Percentiles rank a stretch among this genome's conserved stretches.
Conservation (phyloP, 495 filamentous ascomycete species). For the Ascodesmis nigricans region DNA sequence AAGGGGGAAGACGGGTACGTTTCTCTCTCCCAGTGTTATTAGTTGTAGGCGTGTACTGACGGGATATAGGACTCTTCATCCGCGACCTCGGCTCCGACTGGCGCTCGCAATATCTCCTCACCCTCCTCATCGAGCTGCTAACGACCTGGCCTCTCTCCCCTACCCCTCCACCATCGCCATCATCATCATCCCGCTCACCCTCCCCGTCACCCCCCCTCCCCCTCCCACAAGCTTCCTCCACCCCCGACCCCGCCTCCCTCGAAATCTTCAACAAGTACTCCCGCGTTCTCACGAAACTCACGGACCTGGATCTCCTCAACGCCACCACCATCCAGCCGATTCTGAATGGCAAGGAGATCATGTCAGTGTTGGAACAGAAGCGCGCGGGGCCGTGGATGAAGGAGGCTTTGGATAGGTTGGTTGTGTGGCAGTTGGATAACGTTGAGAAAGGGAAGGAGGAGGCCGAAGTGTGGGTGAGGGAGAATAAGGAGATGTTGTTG, state of each 20-base stretch:
- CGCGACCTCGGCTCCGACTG: conserved; percentile 57
- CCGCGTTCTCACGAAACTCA: conserved; percentile 26
- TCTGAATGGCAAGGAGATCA: conserved; percentile 33
- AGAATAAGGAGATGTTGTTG: conserved; percentile 27
- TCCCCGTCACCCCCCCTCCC: no score
- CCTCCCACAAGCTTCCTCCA: no score
- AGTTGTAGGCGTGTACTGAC: no score
- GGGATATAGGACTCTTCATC: conserved; percentile 50
- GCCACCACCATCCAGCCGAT: conserved; percentile 20
- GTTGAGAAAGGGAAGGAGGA: conserved; percentile 48
- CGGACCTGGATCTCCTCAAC: conserved; percentile 25
- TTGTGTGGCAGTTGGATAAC: conserved; percentile 72
- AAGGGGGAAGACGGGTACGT: conserved; percentile 7
- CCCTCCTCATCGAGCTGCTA: conserved; percentile 49
- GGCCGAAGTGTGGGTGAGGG: conserved; percentile 30
- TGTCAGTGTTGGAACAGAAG: conserved; percentile 32
- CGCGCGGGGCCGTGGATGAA: conserved; percentile 61
- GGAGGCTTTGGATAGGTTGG: conserved; percentile 42
- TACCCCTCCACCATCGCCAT: no score
- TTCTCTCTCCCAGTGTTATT: conserved; percentile 23
- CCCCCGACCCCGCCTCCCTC: no score
- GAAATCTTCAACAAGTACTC: conserved; percentile 23
- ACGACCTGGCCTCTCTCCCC: no score
- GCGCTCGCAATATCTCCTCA: conserved; percentile 49
- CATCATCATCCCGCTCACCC: no score